Evolutionary conservation across 2,329 filamentous ascomycete genomes (phyloP).

Genomic region (Chrysoporthe cubensis): DNA sequence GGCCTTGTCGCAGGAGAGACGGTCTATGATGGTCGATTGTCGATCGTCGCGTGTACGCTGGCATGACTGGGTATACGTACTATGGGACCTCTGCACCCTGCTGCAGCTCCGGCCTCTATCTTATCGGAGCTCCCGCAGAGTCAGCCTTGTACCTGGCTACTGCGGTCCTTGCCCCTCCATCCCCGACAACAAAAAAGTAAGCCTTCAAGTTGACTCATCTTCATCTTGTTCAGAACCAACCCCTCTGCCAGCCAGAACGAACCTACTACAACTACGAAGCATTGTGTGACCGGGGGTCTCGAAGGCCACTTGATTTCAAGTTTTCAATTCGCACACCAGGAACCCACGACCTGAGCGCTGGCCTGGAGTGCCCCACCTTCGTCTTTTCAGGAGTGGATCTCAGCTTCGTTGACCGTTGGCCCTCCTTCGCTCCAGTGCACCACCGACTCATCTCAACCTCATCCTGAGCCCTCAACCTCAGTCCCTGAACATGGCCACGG

Average conservation of each 20-base stretch:
- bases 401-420: not conserved
- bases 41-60: too few species aligned
- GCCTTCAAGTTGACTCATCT: constrained; percentile 1
- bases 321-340: not conserved
- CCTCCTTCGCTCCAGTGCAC: not conserved
- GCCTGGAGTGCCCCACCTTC: constrained; percentile 21
- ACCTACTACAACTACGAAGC: not conserved
- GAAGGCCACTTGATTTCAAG: not conserved
- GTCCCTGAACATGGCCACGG: constrained; percentile 13
- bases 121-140: constrained; percentile 9
- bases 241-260: not conserved
- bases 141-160: not conserved
- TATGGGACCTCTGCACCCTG: not conserved
- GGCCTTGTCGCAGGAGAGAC: too few species aligned
- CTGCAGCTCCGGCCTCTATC: not conserved
- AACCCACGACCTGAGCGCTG: not conserved
- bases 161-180: not conserved
- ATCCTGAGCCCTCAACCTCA: not conserved
- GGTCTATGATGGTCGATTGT: too few species aligned
- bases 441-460: not conserved
- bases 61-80: too few species aligned
- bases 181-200: not conserved
- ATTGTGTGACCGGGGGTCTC: not conserved
- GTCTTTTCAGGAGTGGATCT: constrained; percentile 8
- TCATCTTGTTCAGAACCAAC: not conserved